These are phyloP conservation scores for Camelina hispida DNA, from an alignment of 345 rosid species.

Conservation along the genomic window DNA sequence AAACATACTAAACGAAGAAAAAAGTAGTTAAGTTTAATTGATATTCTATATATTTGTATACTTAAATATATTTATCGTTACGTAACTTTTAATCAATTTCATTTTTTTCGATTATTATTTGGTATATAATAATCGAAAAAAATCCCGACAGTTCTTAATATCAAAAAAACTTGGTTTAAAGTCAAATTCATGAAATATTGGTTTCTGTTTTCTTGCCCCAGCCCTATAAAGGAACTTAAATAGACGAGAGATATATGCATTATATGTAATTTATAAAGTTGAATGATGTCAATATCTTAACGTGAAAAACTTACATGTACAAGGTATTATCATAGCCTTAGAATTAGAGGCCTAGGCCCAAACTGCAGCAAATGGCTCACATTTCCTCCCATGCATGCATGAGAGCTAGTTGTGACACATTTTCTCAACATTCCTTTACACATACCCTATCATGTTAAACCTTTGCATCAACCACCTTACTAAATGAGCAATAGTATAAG, in stretches of 20 bases:
- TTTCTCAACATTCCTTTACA: too few species aligned
- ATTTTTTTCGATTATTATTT: not conserved
- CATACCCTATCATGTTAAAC: not conserved
- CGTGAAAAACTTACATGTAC: not conserved
- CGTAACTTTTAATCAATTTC: not conserved
- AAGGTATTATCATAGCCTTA: not conserved
- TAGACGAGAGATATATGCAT: not conserved
- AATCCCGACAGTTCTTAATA: not conserved
- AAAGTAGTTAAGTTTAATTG: not conserved
- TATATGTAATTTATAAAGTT: not conserved
- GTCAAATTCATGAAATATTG: not conserved
- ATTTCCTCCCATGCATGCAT: not conserved
- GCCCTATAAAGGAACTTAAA: not conserved
- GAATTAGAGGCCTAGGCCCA: not conserved
- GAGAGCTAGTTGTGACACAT: not conserved
- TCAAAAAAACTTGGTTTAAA: not conserved
- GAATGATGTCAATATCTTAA: not conserved
- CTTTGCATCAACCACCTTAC: not conserved
- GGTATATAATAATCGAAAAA: not conserved
- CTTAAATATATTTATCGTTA: not conserved
- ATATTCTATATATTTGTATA: not conserved
- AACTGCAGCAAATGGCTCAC: not conserved
- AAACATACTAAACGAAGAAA: not conserved
- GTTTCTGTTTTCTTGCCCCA: not conserved
- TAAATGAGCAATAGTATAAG: too few species aligned